Conservation (phyloP, 75 land plant species). For the Gnetum montanum region DNA sequence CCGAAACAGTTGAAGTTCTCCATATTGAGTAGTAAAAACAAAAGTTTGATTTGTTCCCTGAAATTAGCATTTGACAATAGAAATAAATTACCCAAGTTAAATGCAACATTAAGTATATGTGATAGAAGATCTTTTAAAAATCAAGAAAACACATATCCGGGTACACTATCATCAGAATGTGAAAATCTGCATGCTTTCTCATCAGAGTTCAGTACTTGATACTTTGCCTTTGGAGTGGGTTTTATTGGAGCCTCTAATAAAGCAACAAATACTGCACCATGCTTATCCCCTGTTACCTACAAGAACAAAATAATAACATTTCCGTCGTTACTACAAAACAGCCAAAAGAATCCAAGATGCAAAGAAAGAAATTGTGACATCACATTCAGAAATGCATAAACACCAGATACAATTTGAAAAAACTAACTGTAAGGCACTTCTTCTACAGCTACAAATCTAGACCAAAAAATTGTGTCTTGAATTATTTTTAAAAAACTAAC, state of each 20-base stretch:
- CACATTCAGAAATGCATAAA: background rate
- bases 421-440: background rate
- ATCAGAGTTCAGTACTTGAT: slow-evolving; percentile 83
- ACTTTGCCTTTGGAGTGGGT: slow-evolving; percentile 80
- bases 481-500: no score
- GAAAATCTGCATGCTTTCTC: background rate
- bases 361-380: background rate
- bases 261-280: slow-evolving; percentile 93
- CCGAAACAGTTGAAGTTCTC: slow-evolving; percentile 65
- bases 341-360: no score
- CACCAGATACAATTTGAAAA: background rate
- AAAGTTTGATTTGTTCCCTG: slow-evolving; percentile 79
- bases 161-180: background rate
- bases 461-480: background rate
- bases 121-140: background rate
- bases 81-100: background rate
- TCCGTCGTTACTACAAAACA: no score
- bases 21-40: slow-evolving; percentile 74
- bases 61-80: background rate
- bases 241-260: slow-evolving; percentile 71
- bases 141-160: background rate
- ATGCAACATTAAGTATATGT: background rate
- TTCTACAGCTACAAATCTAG: background rate
- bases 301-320: no score
- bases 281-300: slow-evolving; percentile 70